Base-by-base conservation (phyloP, 805 yeast species). In the Brettanomyces custersianus region DNA sequence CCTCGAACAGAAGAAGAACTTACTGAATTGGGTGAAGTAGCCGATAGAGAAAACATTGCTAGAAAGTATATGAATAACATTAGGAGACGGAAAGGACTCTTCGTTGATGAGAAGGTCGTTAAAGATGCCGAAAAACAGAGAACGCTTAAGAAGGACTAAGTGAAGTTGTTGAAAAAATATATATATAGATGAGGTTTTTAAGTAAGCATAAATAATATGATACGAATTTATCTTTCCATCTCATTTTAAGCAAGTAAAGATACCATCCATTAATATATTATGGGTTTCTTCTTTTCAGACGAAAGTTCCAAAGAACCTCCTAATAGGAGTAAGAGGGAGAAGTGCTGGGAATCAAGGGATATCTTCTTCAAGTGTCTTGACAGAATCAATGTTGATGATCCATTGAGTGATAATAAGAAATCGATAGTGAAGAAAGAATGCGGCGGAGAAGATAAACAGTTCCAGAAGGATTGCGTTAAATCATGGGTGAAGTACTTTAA, bases 1-100 rank as follows among this genome's bases (percentile, higher is more conserved):
- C 99, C 99, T 11, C 84, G 92, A 3, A 92, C 98, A 0, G 96
- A 85, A 48, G 96, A 87, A 55, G 98, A 92, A 56, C 60, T 92
- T 31, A 97, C 92, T 55, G 94, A 86, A 40, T 64, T 85, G 31
- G 99, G 99, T 20, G 95, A 85, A 44, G 94, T 96, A 1, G 48
- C 43, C 15, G 98, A 92, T 47, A 72, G 83, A 49, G 97, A 86
- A 50, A 92, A 92, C 51, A 66, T 88, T 43, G 97, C 96, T 0
- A 72, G 94, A 54, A 70, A 69, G 52, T 88, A 90, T 54, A 82
- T 92, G 80, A 86, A 85, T 44, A 63, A 63, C 15, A 74, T 92
- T 31, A 71, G 99, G 52, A 73, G 74, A 53, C 70, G 94, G 45
- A 92, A 92, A 62, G 98, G 98, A 8, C 62, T 92, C 40, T 78